phyloP scores from a whole-genome alignment of 108 stramenopile genomes.

The Cylindrotheca closterium region DNA sequence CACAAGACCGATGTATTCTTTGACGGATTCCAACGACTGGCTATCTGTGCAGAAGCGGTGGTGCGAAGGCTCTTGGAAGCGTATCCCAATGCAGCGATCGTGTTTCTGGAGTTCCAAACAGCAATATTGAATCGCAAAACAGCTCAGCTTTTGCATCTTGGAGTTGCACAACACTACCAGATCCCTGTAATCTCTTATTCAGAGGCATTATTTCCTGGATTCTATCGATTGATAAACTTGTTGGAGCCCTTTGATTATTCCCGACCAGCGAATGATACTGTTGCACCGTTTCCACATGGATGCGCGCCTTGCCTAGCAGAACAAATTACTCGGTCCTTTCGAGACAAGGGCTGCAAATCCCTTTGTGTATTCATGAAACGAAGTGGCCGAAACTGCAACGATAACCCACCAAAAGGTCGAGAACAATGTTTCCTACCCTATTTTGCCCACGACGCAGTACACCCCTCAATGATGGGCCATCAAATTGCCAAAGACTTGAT shows the following conservation, averaged over 20 bases:
- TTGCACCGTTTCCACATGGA: constrained; percentile 58
- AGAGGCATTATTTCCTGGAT: constrained; percentile 58
- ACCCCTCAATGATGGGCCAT: constrained; percentile 54
- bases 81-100: constrained; percentile 41
- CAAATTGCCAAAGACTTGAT: constrained; percentile 48
- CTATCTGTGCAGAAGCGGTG: constrained; percentile 57
- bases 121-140: constrained; percentile 53
- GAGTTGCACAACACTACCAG: constrained; percentile 66
- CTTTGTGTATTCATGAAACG: constrained; percentile 42
- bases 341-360: constrained; percentile 44
- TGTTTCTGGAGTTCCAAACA: constrained; percentile 67
- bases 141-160: constrained; percentile 55
- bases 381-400: constrained; percentile 11
- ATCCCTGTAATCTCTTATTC: constrained; percentile 64
- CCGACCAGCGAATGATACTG: constrained; percentile 17
- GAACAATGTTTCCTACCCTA: constrained; percentile 47
- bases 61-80: constrained; percentile 36
- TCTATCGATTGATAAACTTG: constrained; percentile 17
- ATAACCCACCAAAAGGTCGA: constrained; percentile 20
- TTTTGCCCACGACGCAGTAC: constrained; percentile 57
- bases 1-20: constrained; percentile 59
- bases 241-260: constrained; percentile 46
- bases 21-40: constrained; percentile 55
- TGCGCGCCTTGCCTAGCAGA: constrained; percentile 44
- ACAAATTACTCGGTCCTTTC: constrained; percentile 38